Evolutionary conservation across 257 asterid species (phyloP), one percentile per base, ranked within the genome.

Genomic region (Henckelia pumila): DNA sequence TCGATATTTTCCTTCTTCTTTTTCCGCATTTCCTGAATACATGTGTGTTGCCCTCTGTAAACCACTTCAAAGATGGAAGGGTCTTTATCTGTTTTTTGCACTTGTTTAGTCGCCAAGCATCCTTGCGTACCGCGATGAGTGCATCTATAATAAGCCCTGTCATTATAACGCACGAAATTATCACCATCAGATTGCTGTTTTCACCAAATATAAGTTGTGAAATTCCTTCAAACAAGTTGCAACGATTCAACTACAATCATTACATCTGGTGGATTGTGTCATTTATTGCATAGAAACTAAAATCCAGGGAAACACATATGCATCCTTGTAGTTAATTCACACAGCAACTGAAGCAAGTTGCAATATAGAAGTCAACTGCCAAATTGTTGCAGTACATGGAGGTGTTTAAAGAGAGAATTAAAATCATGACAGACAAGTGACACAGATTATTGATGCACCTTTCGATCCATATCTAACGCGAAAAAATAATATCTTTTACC

Each of bases 131-230:
- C 61, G 23, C 85, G 86, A 74, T 89, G 92, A 25, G 96, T 89
- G 82, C 98, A 92, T 60, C 98, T 57, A 26, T 89, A 92, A 57
- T 92, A 92, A 0, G 96, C 90, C 78, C 98, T 92, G 85, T 33
- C 14, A 71, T 62, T 61, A 1, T 3, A 63, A 44, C 37, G 19
- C 16, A 44, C 21, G 2, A 5, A 67, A 58, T 24, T 6, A 28
- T 50, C 33, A 33, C 53, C 40, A 28, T 32, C 22, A 52, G 26
- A 16, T 29, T 30, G 13, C n/a, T 29, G 25, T 2, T 16, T 30
- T 17, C 5, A 47, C 55, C 0, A 58, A 25, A 23, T 25, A 22
- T 32, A 29, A 20, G 63, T 17, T 59, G 35, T 59, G 22, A 25
- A 25, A 5, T 22, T 57, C 61, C 62, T 24, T 24, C 47, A 35